Conservation (phyloP, 805 yeast genomes). For the Barnettozyma siamensis region DNA sequence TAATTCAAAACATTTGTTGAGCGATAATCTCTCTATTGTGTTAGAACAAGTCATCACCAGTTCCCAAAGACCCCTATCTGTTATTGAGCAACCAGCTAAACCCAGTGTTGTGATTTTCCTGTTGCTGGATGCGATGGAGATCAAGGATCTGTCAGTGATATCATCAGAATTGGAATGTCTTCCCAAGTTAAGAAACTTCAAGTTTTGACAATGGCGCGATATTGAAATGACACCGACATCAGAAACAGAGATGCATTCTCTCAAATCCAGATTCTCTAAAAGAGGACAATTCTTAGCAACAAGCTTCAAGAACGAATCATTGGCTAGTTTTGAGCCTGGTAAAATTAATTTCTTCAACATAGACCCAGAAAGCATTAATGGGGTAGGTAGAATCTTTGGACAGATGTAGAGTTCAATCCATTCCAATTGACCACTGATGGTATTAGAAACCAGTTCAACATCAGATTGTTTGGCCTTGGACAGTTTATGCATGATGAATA, state of each 20-base stretch:
- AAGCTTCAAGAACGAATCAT: conserved; percentile 50
- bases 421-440: conserved; percentile 44
- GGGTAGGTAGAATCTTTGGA: conserved; percentile 59
- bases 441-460: conserved; percentile 40
- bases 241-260: conserved; percentile 77
- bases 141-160: conserved; percentile 66
- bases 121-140: conserved; percentile 47
- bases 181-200: conserved; percentile 69
- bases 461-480: conserved; percentile 47
- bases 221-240: conserved; percentile 72
- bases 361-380: conserved; percentile 37
- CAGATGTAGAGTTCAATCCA: conserved; percentile 84
- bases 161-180: conserved; percentile 62
- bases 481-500: conserved; percentile 64
- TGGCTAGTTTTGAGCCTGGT: conserved; percentile 64
- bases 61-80: conserved; percentile 79
- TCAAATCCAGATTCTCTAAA: conserved; percentile 60
- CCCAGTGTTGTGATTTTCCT: conserved; percentile 61
- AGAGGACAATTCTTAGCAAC: conserved; percentile 53
- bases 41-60: conserved; percentile 50
- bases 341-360: conserved; percentile 41
- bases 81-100: conserved; percentile 78
- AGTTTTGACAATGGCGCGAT: conserved; percentile 50
- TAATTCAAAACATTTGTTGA: conserved; percentile 63
- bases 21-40: conserved; percentile 56